Conservation (phyloP, 1,284 basidiomycete genomes). For the Malassezia psittaci region DNA sequence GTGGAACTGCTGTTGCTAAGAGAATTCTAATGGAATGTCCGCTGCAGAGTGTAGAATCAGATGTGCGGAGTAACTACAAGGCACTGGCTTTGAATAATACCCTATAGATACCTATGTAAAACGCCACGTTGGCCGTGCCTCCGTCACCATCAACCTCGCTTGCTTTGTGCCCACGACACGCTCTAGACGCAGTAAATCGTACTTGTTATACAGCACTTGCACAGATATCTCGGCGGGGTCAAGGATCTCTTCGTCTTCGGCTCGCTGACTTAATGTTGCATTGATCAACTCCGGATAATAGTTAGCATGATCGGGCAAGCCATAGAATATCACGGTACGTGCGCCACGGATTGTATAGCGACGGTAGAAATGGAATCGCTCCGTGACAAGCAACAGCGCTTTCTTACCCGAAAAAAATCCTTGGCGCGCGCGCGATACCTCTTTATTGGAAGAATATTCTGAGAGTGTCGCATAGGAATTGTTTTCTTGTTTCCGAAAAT, state of each 20-base stretch:
- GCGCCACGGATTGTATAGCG: slow-evolving; percentile 64
- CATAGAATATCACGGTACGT: slow-evolving; percentile 84
- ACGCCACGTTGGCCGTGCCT: slow-evolving; percentile 28
- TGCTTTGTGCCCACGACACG: slow-evolving; percentile 56
- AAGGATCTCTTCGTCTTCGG: slow-evolving; percentile 37
- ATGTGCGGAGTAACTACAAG: not conserved
- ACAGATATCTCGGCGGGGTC: slow-evolving; percentile 59
- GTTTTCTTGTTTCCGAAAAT: slow-evolving; percentile 60
- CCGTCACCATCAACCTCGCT: slow-evolving; percentile 32
- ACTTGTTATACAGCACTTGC: slow-evolving; percentile 66
- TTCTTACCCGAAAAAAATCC: slow-evolving; percentile 83
- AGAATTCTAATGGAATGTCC: not conserved
- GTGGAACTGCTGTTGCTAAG: not conserved
- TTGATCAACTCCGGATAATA: slow-evolving; percentile 83
- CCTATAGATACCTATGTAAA: slow-evolving; percentile 24
- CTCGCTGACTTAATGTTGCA: slow-evolving; percentile 62
- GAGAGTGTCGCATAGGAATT: slow-evolving; percentile 65
- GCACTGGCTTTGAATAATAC: not conserved
- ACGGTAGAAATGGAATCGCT: slow-evolving; percentile 95
- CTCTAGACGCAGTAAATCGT: slow-evolving; percentile 76
- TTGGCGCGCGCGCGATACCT: slow-evolving; percentile 83
- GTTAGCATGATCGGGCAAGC: slow-evolving; percentile 73
- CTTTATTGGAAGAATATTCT: slow-evolving; percentile 88
- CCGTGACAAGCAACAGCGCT: slow-evolving; percentile 77
- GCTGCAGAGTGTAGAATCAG: not conserved